Evolutionary conservation across 1,284 basidiomycete species (phyloP), one percentile per base, ranked within the genome.

Genomic region (Malassezia nana): DNA sequence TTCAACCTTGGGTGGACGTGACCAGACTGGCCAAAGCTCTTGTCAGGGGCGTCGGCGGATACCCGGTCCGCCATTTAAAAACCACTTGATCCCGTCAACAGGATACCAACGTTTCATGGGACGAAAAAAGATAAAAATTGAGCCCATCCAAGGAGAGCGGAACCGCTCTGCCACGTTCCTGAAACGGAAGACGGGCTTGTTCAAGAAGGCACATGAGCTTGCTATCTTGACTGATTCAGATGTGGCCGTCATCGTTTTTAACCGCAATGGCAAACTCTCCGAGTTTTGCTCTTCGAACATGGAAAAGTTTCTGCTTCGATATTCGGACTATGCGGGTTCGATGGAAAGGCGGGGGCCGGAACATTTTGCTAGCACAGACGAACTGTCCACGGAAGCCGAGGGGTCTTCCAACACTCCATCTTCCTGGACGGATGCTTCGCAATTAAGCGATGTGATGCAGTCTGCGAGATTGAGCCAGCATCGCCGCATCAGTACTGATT

Each of bases 121-220:
- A 57, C 79, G 87, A 72, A 79, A 87, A 78, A 89, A 89, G 80
- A 89, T 89, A 72, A 85, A 86, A 76, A 89, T 89, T 57, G 83
- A 85, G 67, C 87, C 87, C 60, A 89, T 89, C 67, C 81, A 82
- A 29, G 86, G 89, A 77, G 87, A 90, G 76, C 83, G 88, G 74
- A 90, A 89, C 74, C 83, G 88, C 60, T 84, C 84, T 58, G 88
- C 90, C 64, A 90, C 87, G 58, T 90, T 89, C 78, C 79, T 88
- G 75, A 90, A 90, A 82, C 86, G 86, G 65, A 88, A 88, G 78
- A 86, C 86, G 57, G 87, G 87, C 2, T 81, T 89, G 51, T 88
- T 89, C 82, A 89, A 89, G 75, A 89, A 89, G 73, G 87, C 86
- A 0, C 87, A 87, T 74, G 87, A 89, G 76, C 82, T 89, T 41